Percentiles rank a stretch among this genome's conserved stretches.
These are phyloP conservation scores for Fusarium acutatum DNA, from an alignment of 2,329 filamentous ascomycete species.

Conservation along the genomic window DNA sequence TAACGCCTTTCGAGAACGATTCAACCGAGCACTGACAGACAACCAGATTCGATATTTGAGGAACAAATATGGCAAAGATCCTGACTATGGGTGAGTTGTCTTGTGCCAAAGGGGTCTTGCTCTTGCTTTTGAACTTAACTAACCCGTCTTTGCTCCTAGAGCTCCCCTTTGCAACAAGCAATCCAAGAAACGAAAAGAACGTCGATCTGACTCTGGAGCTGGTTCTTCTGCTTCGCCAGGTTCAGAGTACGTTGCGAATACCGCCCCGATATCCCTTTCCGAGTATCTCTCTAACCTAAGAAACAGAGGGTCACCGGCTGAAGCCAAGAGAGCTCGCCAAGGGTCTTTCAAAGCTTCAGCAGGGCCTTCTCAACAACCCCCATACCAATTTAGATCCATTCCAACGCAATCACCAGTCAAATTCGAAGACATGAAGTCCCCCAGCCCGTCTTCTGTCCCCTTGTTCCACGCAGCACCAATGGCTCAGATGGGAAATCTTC, in stretches of 20 bases:
- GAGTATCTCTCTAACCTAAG: background rate
- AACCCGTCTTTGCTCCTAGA: background rate
- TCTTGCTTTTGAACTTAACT: background rate
- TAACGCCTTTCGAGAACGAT: slow-evolving; percentile 40
- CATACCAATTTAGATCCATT: background rate
- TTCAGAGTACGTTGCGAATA: slow-evolving; percentile 6
- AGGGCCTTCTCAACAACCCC: background rate
- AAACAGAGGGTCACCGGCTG: background rate
- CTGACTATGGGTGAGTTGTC: slow-evolving; percentile 48
- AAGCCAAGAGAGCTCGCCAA: background rate
- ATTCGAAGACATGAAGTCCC: background rate
- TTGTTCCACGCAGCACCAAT: background rate
- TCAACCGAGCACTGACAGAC: slow-evolving; percentile 42
- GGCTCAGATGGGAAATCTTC: background rate
- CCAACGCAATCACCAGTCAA: background rate
- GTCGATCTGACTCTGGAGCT: background rate
- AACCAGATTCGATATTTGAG: slow-evolving; percentile 52
- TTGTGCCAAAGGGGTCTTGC: background rate
- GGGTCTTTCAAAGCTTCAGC: background rate
- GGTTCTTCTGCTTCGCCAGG: background rate
- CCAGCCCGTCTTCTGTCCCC: background rate
- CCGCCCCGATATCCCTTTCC: background rate
- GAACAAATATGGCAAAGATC: slow-evolving; percentile 52
- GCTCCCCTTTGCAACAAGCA: slow-evolving; percentile 19
- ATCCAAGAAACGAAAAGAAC: slow-evolving; percentile 23